Conservation (phyloP, 176 grass and related monocot species). For the Raddia distichophylla region DNA sequence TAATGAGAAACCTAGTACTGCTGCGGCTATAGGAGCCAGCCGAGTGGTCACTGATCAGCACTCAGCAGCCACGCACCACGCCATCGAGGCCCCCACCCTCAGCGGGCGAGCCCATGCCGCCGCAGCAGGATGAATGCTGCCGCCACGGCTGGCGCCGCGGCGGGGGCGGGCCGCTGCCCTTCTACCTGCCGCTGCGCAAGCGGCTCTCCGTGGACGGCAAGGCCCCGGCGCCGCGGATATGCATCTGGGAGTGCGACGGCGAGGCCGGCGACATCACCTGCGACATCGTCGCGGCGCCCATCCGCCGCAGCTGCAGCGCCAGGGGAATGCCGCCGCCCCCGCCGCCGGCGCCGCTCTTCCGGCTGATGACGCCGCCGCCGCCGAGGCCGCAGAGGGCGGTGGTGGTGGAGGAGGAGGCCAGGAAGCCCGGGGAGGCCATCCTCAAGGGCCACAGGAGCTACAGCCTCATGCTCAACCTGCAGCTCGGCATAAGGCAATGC, state of each 20-base stretch:
- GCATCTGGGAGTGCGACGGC: slow-evolving; percentile 88
- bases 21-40: slow-evolving; percentile 28
- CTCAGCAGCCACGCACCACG: neutral
- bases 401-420: slow-evolving; percentile 18
- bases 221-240: slow-evolving; percentile 57
- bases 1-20: slow-evolving; percentile 55
- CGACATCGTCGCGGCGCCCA: slow-evolving; percentile 63
- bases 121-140: slow-evolving; percentile 43
- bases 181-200: slow-evolving; percentile 52
- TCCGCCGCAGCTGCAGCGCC: slow-evolving; percentile 52
- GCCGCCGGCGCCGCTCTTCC: slow-evolving; percentile 29
- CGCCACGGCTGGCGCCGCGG: slow-evolving; percentile 24
- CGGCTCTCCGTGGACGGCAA: slow-evolving; percentile 60
- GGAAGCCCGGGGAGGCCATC: slow-evolving; percentile 60
- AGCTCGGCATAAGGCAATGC: slow-evolving; percentile 75
- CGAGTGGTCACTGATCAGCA: neutral
- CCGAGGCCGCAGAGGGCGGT: neutral
- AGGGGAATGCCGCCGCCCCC: slow-evolving; percentile 34
- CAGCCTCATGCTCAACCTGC: slow-evolving; percentile 74
- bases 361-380: slow-evolving; percentile 46
- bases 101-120: slow-evolving; percentile 37
- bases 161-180: slow-evolving; percentile 36
- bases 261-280: slow-evolving; percentile 86
- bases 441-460: slow-evolving; percentile 76
- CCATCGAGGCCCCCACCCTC: slow-evolving; percentile 6